phyloP scores from a whole-genome alignment of 2,329 filamentous ascomycete genomes.

The Exutisphaerella laricina region DNA sequence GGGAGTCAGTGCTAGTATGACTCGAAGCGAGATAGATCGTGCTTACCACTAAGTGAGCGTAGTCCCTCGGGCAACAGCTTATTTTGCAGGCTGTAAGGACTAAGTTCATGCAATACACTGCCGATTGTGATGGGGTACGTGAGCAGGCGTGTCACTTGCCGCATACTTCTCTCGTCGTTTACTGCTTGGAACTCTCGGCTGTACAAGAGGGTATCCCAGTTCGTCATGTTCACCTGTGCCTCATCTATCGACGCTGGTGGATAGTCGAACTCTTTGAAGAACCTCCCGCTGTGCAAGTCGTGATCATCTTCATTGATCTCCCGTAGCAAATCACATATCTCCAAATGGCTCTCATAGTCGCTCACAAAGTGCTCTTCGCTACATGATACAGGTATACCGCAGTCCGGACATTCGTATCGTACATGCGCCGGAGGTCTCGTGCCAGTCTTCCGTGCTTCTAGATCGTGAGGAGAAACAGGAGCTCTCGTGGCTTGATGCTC shows the following conservation, averaged over 20 bases:
- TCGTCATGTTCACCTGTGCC: slow-evolving; percentile 91
- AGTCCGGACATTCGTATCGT: slow-evolving; percentile 92
- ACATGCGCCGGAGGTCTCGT: slow-evolving; percentile 70
- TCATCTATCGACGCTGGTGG: slow-evolving; percentile 87
- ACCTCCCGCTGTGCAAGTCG: slow-evolving; percentile 80
- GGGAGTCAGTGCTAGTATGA: slow-evolving; percentile 15
- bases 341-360: slow-evolving; percentile 86
- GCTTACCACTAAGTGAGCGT: slow-evolving; percentile 85
- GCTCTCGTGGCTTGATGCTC: slow-evolving; percentile 72
- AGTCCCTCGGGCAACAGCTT: slow-evolving; percentile 81
- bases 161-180: slow-evolving; percentile 82
- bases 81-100: slow-evolving; percentile 79
- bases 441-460: slow-evolving; percentile 57
- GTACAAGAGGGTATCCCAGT: slow-evolving; percentile 97
- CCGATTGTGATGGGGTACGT: slow-evolving; percentile 92
- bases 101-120: slow-evolving; percentile 88
- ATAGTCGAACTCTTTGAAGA: slow-evolving; percentile 92
- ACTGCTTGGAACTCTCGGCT: slow-evolving; percentile 86
- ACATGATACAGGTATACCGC: slow-evolving; percentile 89
- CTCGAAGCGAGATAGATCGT: not conserved
- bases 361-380: slow-evolving; percentile 93
- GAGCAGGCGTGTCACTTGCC: slow-evolving; percentile 85
- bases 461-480: slow-evolving; percentile 58
- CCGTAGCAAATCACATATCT: slow-evolving; percentile 83
- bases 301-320: slow-evolving; percentile 99